A percentile compares a stretch with the other conserved stretches of the same genome.
phyloP scores from a whole-genome alignment of 2,329 filamentous ascomycete species.

The Fusarium sp. region DNA sequence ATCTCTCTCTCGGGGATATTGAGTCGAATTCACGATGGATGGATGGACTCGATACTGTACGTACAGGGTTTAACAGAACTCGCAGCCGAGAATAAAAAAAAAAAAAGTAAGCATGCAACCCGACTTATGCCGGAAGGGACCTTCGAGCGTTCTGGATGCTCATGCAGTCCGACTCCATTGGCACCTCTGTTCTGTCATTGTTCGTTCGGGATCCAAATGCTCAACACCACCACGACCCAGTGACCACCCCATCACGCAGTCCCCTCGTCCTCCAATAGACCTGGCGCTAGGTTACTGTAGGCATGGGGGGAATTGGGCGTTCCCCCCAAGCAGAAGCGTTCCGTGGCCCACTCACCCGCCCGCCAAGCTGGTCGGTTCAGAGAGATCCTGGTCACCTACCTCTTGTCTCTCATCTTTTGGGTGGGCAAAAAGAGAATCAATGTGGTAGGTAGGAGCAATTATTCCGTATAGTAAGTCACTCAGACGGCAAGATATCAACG shows the following conservation, averaged over 20 bases:
- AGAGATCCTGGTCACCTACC: constrained; percentile 13
- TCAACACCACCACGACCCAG: constrained; percentile 14
- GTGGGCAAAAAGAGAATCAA: not conserved
- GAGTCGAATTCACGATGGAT: not conserved
- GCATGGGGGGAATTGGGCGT: constrained; percentile 24
- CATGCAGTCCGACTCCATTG: not conserved
- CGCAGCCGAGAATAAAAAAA: not conserved
- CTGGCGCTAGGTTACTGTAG: constrained; percentile 17
- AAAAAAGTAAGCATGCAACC: not conserved
- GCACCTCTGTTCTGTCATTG: not conserved
- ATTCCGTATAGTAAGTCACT: not conserved
- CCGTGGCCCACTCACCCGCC: constrained; percentile 28
- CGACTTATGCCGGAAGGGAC: constrained; percentile 4
- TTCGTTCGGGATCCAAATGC: constrained; percentile 1
- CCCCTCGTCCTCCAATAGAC: constrained; percentile 20
- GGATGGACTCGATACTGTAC: not conserved
- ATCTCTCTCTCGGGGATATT: constrained; percentile 9
- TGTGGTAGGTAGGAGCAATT: constrained; percentile 5
- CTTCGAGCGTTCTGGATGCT: constrained; percentile 2
- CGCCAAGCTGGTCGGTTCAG: constrained; percentile 21
- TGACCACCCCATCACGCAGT: not conserved
- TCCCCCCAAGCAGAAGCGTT: constrained; percentile 15
- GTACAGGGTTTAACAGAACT: not conserved
- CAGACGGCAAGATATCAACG: not conserved
- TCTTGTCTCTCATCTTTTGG: not conserved